phyloP scores from a whole-genome alignment of 345 rosid genomes.

The Hypericum perforatum region DNA sequence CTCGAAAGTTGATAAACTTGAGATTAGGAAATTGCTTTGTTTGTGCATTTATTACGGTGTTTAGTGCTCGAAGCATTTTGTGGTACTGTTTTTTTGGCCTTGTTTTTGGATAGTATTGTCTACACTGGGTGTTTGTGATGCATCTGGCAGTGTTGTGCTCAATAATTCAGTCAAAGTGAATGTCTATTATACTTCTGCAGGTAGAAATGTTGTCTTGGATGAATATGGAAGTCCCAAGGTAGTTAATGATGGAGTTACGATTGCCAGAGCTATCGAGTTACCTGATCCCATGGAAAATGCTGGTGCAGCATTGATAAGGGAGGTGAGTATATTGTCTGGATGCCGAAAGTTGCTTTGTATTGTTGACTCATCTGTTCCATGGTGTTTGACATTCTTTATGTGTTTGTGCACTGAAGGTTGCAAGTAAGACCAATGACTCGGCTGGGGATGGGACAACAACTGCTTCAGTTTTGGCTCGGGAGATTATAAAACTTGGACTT shows the following conservation, averaged over 20 bases:
- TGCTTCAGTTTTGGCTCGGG: constrained; percentile 86
- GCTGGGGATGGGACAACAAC: constrained; percentile 99
- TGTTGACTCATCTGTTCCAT: background rate
- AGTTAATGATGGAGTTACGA: constrained; percentile 97
- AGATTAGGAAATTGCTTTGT: no score
- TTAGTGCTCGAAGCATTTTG: no score
- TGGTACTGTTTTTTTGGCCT: no score
- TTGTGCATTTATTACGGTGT: no score
- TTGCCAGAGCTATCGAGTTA: constrained; percentile 88
- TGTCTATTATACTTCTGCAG: constrained; percentile 19
- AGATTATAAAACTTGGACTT: constrained; percentile 78
- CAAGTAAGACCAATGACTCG: constrained; percentile 93
- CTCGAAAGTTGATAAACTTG: no score
- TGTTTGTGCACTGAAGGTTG: constrained; percentile 45
- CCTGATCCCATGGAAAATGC: constrained; percentile 97
- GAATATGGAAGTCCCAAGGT: constrained; percentile 95
- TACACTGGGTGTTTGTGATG: background rate
- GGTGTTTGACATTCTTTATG: background rate
- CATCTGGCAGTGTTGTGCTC: background rate
- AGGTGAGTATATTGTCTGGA: constrained; percentile 34
- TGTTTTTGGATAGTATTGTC: background rate
- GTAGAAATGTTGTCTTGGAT: constrained; percentile 93
- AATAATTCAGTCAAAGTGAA: background rate
- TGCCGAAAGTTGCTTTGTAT: background rate
- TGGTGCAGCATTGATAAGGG: constrained; percentile 95